Evolutionary conservation across 768 basidiomycete species (phyloP).

Genomic region (Boletus eberwhitei): DNA sequence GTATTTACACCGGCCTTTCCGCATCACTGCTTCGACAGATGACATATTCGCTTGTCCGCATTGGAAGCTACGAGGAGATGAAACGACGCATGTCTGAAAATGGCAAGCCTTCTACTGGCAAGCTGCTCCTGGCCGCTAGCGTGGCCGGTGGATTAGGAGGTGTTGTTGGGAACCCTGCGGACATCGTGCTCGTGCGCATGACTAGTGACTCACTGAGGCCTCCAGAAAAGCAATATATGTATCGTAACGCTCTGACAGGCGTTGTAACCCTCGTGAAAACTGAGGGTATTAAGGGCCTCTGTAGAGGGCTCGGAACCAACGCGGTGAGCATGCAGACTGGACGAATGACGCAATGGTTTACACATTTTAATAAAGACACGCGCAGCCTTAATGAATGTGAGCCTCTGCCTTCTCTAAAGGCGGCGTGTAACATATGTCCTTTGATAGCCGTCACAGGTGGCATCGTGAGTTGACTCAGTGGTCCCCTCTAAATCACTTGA

Average conservation of each 20-base stretch:
- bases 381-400: slow-evolving; percentile 74
- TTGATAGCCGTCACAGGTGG: slow-evolving; percentile 71
- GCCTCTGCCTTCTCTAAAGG: slow-evolving; percentile 15
- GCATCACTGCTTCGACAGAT: slow-evolving; percentile 86
- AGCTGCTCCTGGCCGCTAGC: slow-evolving; percentile 61
- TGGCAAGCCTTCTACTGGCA: slow-evolving; percentile 50
- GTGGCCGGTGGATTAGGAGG: slow-evolving; percentile 80
- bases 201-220: slow-evolving; percentile 80
- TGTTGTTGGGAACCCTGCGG: slow-evolving; percentile 77
- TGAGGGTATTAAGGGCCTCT: slow-evolving; percentile 68
- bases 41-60: slow-evolving; percentile 84
- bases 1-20: slow-evolving; percentile 77
- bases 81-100: slow-evolving; percentile 53
- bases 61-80: slow-evolving; percentile 79
- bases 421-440: slow-evolving; percentile 1
- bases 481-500: not conserved
- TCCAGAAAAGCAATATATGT: slow-evolving; percentile 70
- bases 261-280: slow-evolving; percentile 59
- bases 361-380: slow-evolving; percentile 42
- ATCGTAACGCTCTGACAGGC: slow-evolving; percentile 75
- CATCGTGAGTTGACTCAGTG: slow-evolving; percentile 56
- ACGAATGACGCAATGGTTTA: not conserved
- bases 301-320: slow-evolving; percentile 77
- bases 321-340: slow-evolving; percentile 42
- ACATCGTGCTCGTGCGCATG: slow-evolving; percentile 81